Evolutionary conservation across 2,329 filamentous ascomycete genomes (phyloP), one percentile per base, ranked within the genome.

Genomic region (Teratosphaeria nubilosa): DNA sequence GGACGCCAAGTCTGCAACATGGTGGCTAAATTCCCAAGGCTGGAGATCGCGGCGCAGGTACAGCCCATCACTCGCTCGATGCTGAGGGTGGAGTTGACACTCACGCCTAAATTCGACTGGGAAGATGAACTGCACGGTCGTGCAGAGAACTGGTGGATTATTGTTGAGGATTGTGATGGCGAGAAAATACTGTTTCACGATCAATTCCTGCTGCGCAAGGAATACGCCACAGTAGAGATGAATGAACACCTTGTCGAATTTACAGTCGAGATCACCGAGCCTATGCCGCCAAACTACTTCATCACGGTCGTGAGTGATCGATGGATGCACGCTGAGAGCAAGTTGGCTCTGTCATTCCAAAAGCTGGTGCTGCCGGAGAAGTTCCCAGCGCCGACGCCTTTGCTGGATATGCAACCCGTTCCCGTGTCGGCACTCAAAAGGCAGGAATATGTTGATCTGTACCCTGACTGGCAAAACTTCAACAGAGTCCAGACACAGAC

Each of bases 211-310:
- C 81, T 99, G 27, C 88, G 92, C 51, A 91, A 87, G 69, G 90
- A 96, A 62, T 96, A 95, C 69, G 91, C 91, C 4, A 78, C 84
- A 60, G 82, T 87, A 1, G 92, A 97, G 68, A 83, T 86, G 71
- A 96, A 92, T 63, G 92, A 97, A 75, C 94, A 99, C 73, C 76
- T 96, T 11, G 87, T 99, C 30, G 94, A 99, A 66, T 94, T 99
- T 67, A 97, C 92, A 0, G 92, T 97, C 2, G 89, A 94, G 0
- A 95, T 99, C 65, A 91, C 90, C 0, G 94, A 99, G 66, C 95
- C 95, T 0, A 95, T 97, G 88, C 94, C 94, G 14, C 94, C 95
- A 0, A 95, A 99, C 73, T 99, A 99, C 77, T 99, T 99, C 75
- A 90, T 99, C 67, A 94, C 91, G 0, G 83, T 99, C 45, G 77